These are phyloP conservation scores for Claviceps fusiformis DNA, from an alignment of 2,329 filamentous ascomycete species.

Conservation along the genomic window DNA sequence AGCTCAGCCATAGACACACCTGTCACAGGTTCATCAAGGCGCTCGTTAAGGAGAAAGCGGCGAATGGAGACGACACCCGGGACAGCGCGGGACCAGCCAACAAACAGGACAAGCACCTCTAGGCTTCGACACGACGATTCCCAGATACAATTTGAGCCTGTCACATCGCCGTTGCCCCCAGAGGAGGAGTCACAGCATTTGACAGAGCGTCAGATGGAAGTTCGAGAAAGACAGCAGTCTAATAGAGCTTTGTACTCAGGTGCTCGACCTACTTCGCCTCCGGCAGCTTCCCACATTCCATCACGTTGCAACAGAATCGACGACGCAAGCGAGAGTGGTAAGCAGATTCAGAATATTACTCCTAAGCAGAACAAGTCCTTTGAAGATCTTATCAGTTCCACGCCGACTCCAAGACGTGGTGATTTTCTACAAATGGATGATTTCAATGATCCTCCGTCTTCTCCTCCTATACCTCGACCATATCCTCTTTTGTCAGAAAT, in stretches of 20 bases:
- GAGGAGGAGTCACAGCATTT: conserved; percentile 55
- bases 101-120: conserved; percentile 25
- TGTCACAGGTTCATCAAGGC: conserved; percentile 9
- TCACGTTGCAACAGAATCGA: conserved; percentile 8
- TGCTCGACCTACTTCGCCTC: conserved; percentile 39
- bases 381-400: conserved; percentile 42
- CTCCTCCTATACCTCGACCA: conserved; percentile 40
- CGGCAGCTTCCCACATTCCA: conserved; percentile 11
- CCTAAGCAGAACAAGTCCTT: conserved; percentile 31
- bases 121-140: conserved; percentile 67
- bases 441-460: conserved; percentile 42
- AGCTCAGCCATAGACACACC: conserved; percentile 7
- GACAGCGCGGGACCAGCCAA: conserved; percentile 10
- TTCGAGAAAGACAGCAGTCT: conserved; percentile 58
- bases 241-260: conserved; percentile 54
- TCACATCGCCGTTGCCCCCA: conserved; percentile 43
- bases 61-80: conserved; percentile 16
- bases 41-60: conserved; percentile 15
- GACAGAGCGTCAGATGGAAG: conserved; percentile 68
- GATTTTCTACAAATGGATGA: conserved; percentile 36
- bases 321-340: conserved; percentile 6
- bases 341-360: conserved; percentile 24
- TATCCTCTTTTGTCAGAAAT: conserved; percentile 40
- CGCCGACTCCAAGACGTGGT: conserved; percentile 46
- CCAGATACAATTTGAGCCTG: conserved; percentile 62